Evolutionary conservation across 768 basidiomycete genomes (phyloP).

Genomic region (Mycena indigotica): DNA sequence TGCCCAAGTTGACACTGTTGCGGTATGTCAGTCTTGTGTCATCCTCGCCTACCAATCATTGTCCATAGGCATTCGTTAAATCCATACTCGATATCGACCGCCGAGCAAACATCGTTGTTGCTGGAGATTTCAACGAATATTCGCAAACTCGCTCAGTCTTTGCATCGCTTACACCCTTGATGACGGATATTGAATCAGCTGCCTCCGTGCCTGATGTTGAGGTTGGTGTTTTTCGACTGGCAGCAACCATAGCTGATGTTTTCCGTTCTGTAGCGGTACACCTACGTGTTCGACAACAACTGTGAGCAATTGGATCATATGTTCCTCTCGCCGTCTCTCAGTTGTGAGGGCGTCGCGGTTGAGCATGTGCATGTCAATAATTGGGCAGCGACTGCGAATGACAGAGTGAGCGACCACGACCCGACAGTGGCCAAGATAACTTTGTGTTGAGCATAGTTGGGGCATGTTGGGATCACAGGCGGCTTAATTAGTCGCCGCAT

Average conservation of each 20-base stretch:
- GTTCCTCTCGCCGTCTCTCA: slow-evolving; percentile 52
- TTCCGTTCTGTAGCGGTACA: too few relatives aligned
- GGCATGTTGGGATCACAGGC: too few relatives aligned
- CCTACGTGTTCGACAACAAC: slow-evolving; percentile 63
- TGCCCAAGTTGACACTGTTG: slow-evolving; percentile 51
- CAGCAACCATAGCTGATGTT: too few relatives aligned
- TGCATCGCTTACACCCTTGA: slow-evolving; percentile 40
- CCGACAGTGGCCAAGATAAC: slow-evolving; percentile 55
- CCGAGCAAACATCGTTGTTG: slow-evolving; percentile 52
- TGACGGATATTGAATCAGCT: slow-evolving; percentile 54
- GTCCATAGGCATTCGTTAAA: slow-evolving; percentile 48
- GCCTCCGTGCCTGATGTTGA: slow-evolving; percentile 50
- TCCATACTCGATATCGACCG: slow-evolving; percentile 44
- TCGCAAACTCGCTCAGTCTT: slow-evolving; percentile 55
- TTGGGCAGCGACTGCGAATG: slow-evolving; percentile 46
- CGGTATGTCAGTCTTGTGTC: slow-evolving; percentile 39
- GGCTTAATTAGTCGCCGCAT: too few relatives aligned
- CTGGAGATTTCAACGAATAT: slow-evolving; percentile 67
- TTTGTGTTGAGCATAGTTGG: slow-evolving; percentile 40
- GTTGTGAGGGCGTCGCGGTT: slow-evolving; percentile 36
- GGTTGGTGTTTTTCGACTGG: too few relatives aligned
- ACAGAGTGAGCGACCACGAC: slow-evolving; percentile 60
- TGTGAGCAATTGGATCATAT: slow-evolving; percentile 62
- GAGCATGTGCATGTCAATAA: slow-evolving; percentile 67
- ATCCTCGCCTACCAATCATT: not conserved